Percentiles rank a stretch among this genome's conserved stretches.
phyloP scores from a whole-genome alignment of 495 filamentous ascomycete species.

The Aspergillus mulundensis region DNA sequence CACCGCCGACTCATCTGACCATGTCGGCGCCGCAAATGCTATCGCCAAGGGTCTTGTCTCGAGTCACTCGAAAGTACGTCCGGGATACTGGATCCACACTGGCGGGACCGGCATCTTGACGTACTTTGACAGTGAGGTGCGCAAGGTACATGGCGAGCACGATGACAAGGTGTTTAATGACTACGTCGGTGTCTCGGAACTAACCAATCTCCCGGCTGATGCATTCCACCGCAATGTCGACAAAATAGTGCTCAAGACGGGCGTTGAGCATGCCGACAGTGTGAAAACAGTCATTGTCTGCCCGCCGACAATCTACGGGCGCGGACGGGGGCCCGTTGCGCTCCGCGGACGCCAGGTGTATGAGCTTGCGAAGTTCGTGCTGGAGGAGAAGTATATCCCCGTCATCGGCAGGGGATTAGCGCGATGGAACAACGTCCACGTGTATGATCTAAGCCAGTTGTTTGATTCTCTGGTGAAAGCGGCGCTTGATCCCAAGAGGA shows the following conservation, averaged over 20 bases:
- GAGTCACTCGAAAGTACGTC: slow-evolving; percentile 28
- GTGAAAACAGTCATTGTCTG: slow-evolving; percentile 64
- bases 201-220: slow-evolving; percentile 44
- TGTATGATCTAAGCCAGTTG: slow-evolving; percentile 59
- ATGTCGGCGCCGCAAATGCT: slow-evolving; percentile 44
- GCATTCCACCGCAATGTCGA: slow-evolving; percentile 53
- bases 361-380: slow-evolving; percentile 42
- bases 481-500: slow-evolving; percentile 26
- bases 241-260: slow-evolving; percentile 44
- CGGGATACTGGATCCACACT: slow-evolving; percentile 56
- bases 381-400: slow-evolving; percentile 53
- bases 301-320: slow-evolving; percentile 66
- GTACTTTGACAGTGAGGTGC: slow-evolving; percentile 35
- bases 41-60: slow-evolving; percentile 36
- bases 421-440: slow-evolving; percentile 63
- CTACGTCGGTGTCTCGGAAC: slow-evolving; percentile 41
- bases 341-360: slow-evolving; percentile 55
- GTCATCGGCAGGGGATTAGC: slow-evolving; percentile 52
- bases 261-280: slow-evolving; percentile 21
- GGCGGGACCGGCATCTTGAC: slow-evolving; percentile 55
- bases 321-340: slow-evolving; percentile 60
- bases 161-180: slow-evolving; percentile 49
- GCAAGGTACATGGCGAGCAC: slow-evolving; percentile 42
- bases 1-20: slow-evolving; percentile 48
- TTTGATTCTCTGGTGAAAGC: slow-evolving; percentile 54